These are phyloP conservation scores for Spergularia marina DNA, from an alignment of 148 eudicot species.

Conservation along the genomic window DNA sequence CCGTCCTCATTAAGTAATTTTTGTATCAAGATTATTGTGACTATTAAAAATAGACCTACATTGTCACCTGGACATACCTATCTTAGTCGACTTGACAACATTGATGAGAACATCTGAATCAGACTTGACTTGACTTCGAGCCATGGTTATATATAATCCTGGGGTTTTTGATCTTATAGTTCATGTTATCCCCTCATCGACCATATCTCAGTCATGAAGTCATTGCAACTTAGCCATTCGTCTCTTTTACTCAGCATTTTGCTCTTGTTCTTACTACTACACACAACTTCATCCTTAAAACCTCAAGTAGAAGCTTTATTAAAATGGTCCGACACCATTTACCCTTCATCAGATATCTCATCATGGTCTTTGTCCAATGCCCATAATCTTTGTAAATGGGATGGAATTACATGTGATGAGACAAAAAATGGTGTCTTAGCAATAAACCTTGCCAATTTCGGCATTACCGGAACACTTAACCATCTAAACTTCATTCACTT, in stretches of 20 bases:
- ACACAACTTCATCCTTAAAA: slow-evolving; percentile 15
- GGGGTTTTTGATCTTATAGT: background rate
- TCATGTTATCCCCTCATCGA: background rate
- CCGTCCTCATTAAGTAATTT: too few species aligned
- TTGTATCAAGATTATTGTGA: too few species aligned
- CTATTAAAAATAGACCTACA: too few species aligned
- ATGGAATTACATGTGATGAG: slow-evolving; percentile 23
- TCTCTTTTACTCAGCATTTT: background rate
- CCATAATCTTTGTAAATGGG: slow-evolving; percentile 26
- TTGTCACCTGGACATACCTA: too few species aligned
- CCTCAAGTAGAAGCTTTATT: slow-evolving; percentile 11
- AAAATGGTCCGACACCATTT: slow-evolving; percentile 12
- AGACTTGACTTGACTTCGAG: too few species aligned
- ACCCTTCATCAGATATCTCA: background rate
- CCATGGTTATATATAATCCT: background rate
- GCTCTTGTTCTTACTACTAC: slow-evolving; percentile 9
- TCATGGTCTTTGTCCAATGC: slow-evolving; percentile 24
- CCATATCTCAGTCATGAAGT: slow-evolving; percentile 11
- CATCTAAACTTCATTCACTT: slow-evolving; percentile 26
- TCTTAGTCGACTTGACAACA: too few species aligned
- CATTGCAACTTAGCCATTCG: background rate
- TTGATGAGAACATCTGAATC: too few species aligned
- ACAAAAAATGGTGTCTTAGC: background rate
- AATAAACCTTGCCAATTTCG: slow-evolving; percentile 13
- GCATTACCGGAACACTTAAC: slow-evolving; percentile 21